Evolutionary conservation across 164 flowering plant genomes (phyloP).

Genomic region (Magnolia changhungtana): DNA sequence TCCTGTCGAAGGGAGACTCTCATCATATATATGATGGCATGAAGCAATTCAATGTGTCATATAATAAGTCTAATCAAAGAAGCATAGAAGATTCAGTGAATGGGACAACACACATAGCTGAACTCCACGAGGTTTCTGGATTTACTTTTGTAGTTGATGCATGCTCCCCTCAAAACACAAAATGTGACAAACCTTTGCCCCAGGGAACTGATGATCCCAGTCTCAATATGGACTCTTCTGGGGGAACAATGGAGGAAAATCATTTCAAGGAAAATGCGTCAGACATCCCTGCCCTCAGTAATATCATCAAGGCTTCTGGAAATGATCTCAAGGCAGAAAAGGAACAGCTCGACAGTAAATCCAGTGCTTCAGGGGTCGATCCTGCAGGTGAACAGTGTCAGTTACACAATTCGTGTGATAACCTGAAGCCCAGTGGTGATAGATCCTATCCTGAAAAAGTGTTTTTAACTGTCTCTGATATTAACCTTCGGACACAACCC

Average conservation of each 20-base stretch:
- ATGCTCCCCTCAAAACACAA: constrained; percentile 18
- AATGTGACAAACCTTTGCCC: constrained; percentile 8
- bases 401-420: background rate
- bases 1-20: constrained; percentile 24
- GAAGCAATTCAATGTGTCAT: constrained; percentile 45
- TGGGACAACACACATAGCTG: constrained; percentile 49
- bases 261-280: constrained; percentile 34
- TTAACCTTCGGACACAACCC: constrained; percentile 70
- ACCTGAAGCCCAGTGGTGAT: constrained; percentile 14
- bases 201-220: constrained; percentile 24
- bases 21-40: constrained; percentile 27
- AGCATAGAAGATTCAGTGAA: constrained; percentile 29
- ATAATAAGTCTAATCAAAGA: constrained; percentile 37
- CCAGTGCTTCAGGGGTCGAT: background rate
- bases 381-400: background rate
- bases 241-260: constrained; percentile 25
- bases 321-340: constrained; percentile 18
- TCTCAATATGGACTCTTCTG: constrained; percentile 20
- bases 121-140: constrained; percentile 54
- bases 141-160: constrained; percentile 51
- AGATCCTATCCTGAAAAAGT: constrained; percentile 22
- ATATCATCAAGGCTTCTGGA: constrained; percentile 17
- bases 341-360: background rate
- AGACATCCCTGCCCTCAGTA: constrained; percentile 14
- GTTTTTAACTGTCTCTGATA: constrained; percentile 58